Conservation (phyloP, 2,329 filamentous ascomycete genomes). For the Paraconiothyrium brasiliense region DNA sequence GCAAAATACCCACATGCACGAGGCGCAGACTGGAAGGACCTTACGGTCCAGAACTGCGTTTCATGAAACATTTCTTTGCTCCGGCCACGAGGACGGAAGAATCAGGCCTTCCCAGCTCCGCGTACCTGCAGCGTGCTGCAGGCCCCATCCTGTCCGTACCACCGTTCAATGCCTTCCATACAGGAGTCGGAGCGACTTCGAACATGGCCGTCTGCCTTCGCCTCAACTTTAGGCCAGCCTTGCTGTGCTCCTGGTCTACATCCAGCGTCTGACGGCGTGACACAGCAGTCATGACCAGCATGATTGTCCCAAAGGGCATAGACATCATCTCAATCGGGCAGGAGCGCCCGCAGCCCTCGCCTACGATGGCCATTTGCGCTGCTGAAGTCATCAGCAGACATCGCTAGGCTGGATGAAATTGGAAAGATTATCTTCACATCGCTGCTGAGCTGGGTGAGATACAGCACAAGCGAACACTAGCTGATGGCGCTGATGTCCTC, state of each 20-base stretch:
- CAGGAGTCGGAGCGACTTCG: neutral
- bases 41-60: constrained; percentile 5
- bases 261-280: constrained; percentile 1
- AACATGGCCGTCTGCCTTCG: constrained; percentile 1
- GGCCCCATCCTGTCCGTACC: constrained; percentile 1
- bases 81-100: constrained; percentile 12
- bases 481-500: constrained; percentile 2
- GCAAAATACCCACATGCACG: constrained; percentile 3
- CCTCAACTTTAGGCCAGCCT: constrained; percentile 14
- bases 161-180: neutral
- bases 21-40: constrained; percentile 11
- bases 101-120: constrained; percentile 6
- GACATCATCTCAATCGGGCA: neutral
- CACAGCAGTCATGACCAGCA: constrained; percentile 3
- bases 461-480: neutral
- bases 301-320: neutral
- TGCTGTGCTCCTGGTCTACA: constrained; percentile 4
- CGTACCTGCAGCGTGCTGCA: constrained; percentile 14
- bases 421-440: neutral
- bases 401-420: constrained; percentile 1
- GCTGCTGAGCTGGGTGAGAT: neutral
- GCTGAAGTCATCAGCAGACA: constrained; percentile 11
- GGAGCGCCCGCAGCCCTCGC: neutral
- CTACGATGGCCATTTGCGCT: neutral
- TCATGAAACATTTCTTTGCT: constrained; percentile 8